Base-by-base conservation (phyloP, 192 early-diverging fungal genomes). In the Gamsiella multidivaricata region DNA sequence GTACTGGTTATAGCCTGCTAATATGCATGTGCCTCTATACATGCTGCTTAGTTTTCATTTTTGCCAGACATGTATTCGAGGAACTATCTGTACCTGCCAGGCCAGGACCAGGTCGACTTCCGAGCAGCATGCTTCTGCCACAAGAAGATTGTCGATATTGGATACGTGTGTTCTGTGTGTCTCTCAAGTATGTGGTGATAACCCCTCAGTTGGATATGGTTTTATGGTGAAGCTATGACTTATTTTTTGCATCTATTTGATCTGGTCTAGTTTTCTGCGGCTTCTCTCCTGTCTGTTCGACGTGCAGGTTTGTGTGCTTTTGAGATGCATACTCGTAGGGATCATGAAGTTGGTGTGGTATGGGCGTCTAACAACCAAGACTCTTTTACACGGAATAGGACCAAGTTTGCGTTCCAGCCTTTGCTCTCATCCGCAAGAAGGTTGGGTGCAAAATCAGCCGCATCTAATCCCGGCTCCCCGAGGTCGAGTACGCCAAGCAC, bases 161-260 rank as follows among this genome's bases (percentile, higher is more conserved):
- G 95, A 0, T 98, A 87, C 82, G 98, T 99, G n/a, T 99, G 98
- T 74, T 97, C 95, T 1, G 97, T 98, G 14, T 99, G 98, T 69
- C 78, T 99, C 29, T 96, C 98, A 18, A 97, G 94, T 94, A 89
- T 22, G 68, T 56, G 29, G 33, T 15, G 6, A 50, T 47, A 33
- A 28, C 46, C 78, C 80, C 63, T 22, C 23, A 0, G 32, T 62
- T 29, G n/a, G n/a, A n/a, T n/a, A 29, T 34, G 52, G 26, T 22
- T 39, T 10, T 33, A 3, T 12, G n/a, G 29, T 61, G 45, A 46
- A 33, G 23, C 26, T 46, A 14, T 67, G 7, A 37, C 3, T 9
- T 57, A 1, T 34, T 9, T 25, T 15, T 42, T 37, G 5, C 2
- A n/a, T n/a, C n/a, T n/a, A n/a, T n/a, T n/a, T n/a, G n/a, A n/a